These are phyloP conservation scores for Bruguiera hainesii DNA, from an alignment of 441 rosid species.

Conservation along the genomic window DNA sequence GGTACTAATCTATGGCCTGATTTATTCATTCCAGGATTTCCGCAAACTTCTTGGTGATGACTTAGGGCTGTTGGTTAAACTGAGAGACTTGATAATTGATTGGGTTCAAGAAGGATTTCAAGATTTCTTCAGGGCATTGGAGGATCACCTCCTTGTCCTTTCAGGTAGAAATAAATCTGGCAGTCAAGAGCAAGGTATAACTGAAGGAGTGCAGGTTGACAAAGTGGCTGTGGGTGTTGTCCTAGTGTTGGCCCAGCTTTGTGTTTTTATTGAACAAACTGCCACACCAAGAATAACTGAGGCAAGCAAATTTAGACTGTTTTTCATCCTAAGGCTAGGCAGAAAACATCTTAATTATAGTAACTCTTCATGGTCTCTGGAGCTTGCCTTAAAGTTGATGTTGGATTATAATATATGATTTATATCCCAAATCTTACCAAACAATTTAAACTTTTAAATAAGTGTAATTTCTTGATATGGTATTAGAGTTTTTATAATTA, in stretches of 20 bases:
- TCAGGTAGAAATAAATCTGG: constrained; percentile 65
- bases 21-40: constrained; percentile 52
- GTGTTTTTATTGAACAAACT: constrained; percentile 82
- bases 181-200: constrained; percentile 40
- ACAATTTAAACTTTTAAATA: no score
- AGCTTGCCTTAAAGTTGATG: constrained; percentile 12
- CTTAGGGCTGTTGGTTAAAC: constrained; percentile 52
- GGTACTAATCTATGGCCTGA: constrained; percentile 21
- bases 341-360: constrained; percentile 3
- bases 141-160: constrained; percentile 55
- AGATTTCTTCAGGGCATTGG: constrained; percentile 73
- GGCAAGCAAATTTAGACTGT: constrained; percentile 45
- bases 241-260: constrained; percentile 84
- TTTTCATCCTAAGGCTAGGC: constrained; percentile 10
- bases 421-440: no score
- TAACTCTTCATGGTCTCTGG: constrained; percentile 12
- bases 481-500: no score
- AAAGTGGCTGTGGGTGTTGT: constrained; percentile 70
- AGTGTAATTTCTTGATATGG: no score
- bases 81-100: constrained; percentile 58
- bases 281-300: constrained; percentile 84
- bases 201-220: constrained; percentile 49
- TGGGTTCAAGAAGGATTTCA: constrained; percentile 98
- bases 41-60: constrained; percentile 74
- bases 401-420: no score